Conservation (phyloP, 805 yeast species). For the Candida piceae region DNA sequence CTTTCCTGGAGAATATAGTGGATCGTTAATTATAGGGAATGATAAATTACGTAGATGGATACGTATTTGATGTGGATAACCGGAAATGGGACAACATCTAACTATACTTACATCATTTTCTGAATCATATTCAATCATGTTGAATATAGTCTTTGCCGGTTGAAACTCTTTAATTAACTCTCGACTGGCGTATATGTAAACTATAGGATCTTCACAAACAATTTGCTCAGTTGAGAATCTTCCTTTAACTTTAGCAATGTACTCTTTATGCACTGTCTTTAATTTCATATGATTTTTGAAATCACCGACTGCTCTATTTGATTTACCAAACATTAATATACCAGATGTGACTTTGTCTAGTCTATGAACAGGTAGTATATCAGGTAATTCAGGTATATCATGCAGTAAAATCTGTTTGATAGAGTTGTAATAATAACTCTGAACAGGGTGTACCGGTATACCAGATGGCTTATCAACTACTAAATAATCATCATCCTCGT, state of each 20-base stretch:
- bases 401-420: constrained; percentile 37
- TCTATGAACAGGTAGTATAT: constrained; percentile 38
- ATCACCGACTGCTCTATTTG: background rate
- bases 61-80: constrained; percentile 51
- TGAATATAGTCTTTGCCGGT: constrained; percentile 17
- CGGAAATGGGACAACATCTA: constrained; percentile 41
- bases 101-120: constrained; percentile 34
- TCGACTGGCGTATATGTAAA: constrained; percentile 3
- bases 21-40: constrained; percentile 29
- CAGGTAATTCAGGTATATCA: constrained; percentile 16
- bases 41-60: constrained; percentile 46
- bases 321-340: constrained; percentile 39
- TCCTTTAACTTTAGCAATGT: constrained; percentile 37
- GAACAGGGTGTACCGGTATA: constrained; percentile 50
- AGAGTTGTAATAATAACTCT: constrained; percentile 38
- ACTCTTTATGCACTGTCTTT: constrained; percentile 27
- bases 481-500: constrained; percentile 33
- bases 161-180: background rate
- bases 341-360: constrained; percentile 52
- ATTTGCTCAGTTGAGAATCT: constrained; percentile 32
- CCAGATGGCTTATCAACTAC: constrained; percentile 51
- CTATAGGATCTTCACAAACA: constrained; percentile 32
- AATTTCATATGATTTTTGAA: background rate
- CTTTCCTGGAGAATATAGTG: constrained; percentile 20
- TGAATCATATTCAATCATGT: constrained; percentile 22